These are phyloP conservation scores for Solanum chiquidenum DNA, from an alignment of 257 asterid species.

Conservation along the genomic window DNA sequence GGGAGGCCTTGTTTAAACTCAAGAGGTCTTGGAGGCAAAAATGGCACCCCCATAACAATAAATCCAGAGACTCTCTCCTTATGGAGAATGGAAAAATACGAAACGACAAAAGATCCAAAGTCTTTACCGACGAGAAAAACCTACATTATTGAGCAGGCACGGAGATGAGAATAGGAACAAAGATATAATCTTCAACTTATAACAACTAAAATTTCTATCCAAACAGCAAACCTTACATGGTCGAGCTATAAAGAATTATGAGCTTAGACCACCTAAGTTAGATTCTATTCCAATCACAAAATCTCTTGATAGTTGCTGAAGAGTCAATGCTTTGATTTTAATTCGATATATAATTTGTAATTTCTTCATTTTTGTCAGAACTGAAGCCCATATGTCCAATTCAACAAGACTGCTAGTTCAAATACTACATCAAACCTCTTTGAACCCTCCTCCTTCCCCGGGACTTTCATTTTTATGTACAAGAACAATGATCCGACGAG, in stretches of 20 bases:
- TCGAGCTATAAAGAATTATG: too few species aligned
- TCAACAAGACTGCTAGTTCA: too few species aligned
- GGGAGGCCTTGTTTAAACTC: slow-evolving; percentile 25
- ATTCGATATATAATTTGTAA: too few species aligned
- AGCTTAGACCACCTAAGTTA: too few species aligned
- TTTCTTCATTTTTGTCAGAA: too few species aligned
- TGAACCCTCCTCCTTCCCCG: too few species aligned
- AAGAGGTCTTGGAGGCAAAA: slow-evolving; percentile 31
- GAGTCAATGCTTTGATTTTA: too few species aligned
- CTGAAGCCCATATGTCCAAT: too few species aligned
- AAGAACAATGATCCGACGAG: slow-evolving; percentile 51
- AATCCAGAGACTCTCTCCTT: slow-evolving; percentile 44
- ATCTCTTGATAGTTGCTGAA: too few species aligned
- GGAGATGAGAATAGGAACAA: not conserved
- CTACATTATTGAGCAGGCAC: slow-evolving; percentile 15
- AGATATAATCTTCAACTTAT: not conserved
- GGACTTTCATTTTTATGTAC: slow-evolving; percentile 10
- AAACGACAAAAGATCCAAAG: slow-evolving; percentile 43
- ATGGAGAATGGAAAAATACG: slow-evolving; percentile 42
- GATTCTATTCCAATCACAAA: too few species aligned
- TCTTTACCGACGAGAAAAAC: slow-evolving; percentile 69
- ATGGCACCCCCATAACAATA: slow-evolving; percentile 54
- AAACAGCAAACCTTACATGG: not conserved
- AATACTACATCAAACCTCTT: too few species aligned
- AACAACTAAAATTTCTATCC: not conserved